Evolutionary conservation across 73 alveolate genomes (phyloP).

Genomic region (Stentor roeselii): DNA sequence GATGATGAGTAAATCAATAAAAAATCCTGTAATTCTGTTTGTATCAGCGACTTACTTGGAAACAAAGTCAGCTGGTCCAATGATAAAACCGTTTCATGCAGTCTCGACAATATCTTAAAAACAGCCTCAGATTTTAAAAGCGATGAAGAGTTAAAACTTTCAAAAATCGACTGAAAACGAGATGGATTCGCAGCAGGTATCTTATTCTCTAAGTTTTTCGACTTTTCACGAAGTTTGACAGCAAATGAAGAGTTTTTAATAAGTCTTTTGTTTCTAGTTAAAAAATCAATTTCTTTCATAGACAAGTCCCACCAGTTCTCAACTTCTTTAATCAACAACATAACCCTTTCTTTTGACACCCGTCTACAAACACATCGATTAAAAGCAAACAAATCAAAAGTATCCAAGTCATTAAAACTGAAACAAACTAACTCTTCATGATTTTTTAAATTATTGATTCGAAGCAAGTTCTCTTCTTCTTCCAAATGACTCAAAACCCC

Average conservation of each 20-base stretch:
- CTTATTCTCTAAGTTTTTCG: not conserved
- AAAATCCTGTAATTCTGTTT: slow-evolving; percentile 38
- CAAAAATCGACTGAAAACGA: not conserved
- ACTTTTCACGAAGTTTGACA: not conserved
- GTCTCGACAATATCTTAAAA: slow-evolving; percentile 32
- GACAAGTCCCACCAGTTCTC: not conserved
- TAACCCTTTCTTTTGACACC: not conserved
- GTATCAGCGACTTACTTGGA: slow-evolving; percentile 15
- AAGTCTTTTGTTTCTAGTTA: not conserved
- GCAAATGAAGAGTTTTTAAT: not conserved
- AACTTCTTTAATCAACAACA: not conserved
- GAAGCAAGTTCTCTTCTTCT: not conserved
- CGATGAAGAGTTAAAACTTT: not conserved
- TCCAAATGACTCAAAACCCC: not conserved
- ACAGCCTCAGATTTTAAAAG: slow-evolving; percentile 38
- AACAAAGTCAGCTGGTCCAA: slow-evolving; percentile 36
- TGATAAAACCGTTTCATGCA: slow-evolving; percentile 32
- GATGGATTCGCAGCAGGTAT: not conserved
- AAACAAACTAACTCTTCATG: not conserved
- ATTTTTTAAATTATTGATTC: not conserved
- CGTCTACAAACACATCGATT: not conserved
- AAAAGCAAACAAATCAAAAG: not conserved
- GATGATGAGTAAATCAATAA: slow-evolving; percentile 23
- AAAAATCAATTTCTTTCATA: not conserved
- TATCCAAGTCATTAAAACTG: not conserved